Percentiles rank a stretch among this genome's conserved stretches.
Conservation (phyloP, 2,329 filamentous ascomycete genomes). For the Talaromyces marneffei region DNA sequence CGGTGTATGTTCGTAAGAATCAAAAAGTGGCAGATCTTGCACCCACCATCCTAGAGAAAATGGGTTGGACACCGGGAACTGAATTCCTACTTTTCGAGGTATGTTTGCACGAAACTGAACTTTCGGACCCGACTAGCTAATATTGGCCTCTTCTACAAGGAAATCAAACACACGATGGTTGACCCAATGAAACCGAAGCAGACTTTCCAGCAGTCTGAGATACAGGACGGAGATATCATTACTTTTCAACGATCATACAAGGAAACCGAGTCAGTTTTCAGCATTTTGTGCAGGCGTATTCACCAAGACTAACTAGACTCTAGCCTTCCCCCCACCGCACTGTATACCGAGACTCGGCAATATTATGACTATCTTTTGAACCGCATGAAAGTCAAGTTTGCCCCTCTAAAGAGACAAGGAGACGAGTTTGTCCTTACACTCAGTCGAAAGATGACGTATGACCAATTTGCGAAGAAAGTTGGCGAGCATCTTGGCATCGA, state of each 20-base stretch:
- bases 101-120: slow-evolving; percentile 18
- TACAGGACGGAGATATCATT: slow-evolving; percentile 94
- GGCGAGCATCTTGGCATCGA: slow-evolving; percentile 70
- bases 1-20: slow-evolving; percentile 80
- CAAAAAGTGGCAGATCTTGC: slow-evolving; percentile 83
- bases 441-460: slow-evolving; percentile 84
- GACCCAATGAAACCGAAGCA: slow-evolving; percentile 88
- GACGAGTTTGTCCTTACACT: slow-evolving; percentile 72
- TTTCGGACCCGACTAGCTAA: not conserved
- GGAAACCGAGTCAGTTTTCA: slow-evolving; percentile 31
- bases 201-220: slow-evolving; percentile 81
- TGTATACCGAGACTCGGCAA: slow-evolving; percentile 64
- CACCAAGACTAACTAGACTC: slow-evolving; percentile 1
- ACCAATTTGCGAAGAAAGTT: slow-evolving; percentile 77
- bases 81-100: slow-evolving; percentile 72
- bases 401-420: slow-evolving; percentile 54
- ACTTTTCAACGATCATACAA: slow-evolving; percentile 72
- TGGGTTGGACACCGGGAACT: slow-evolving; percentile 78
- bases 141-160: slow-evolving; percentile 38
- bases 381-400: slow-evolving; percentile 72
- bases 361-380: slow-evolving; percentile 94
- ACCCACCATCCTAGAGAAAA: slow-evolving; percentile 68
- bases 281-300: not conserved
- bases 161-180: slow-evolving; percentile 98
- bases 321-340: slow-evolving; percentile 36